Conservation (phyloP, 768 basidiomycete genomes). For the Psilocybe cubensis region DNA sequence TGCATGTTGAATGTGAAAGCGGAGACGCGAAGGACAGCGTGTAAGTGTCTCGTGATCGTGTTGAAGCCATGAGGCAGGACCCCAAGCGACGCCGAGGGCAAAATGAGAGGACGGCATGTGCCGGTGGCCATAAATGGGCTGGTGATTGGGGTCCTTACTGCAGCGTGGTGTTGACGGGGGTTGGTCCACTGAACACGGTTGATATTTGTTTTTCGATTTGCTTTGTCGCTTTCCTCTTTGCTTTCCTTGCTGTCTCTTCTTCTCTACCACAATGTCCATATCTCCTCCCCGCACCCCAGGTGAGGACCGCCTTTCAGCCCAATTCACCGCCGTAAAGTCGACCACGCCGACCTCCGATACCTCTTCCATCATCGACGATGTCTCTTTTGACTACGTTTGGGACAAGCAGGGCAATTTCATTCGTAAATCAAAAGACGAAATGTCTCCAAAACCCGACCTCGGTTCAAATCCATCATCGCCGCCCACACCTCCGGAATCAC, state of each 20-base stretch:
- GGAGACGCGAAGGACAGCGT: background rate
- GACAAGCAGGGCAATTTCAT: conserved; percentile 59
- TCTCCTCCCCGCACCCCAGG: conserved; percentile 48
- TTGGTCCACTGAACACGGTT: conserved; percentile 17
- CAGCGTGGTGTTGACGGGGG: conserved; percentile 32
- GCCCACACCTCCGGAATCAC: conserved; percentile 45
- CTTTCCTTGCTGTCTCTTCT: conserved; percentile 33
- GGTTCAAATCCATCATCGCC: conserved; percentile 45
- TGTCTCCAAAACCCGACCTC: conserved; percentile 46
- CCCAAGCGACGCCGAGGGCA: conserved; percentile 22
- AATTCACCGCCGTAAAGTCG: conserved; percentile 18
- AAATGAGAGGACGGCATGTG: background rate
- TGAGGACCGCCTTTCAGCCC: conserved; percentile 27
- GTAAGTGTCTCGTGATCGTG: conserved; percentile 40
- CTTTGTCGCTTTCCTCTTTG: conserved; percentile 30
- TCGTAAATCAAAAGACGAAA: conserved; percentile 56
- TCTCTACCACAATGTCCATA: conserved; percentile 28
- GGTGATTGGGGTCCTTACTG: conserved; percentile 31
- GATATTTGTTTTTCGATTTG: conserved; percentile 26
- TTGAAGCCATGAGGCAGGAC: conserved; percentile 33
- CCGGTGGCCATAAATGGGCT: conserved; percentile 5
- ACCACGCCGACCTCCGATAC: conserved; percentile 52
- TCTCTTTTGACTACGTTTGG: conserved; percentile 67
- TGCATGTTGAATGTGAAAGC: background rate
- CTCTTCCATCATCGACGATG: conserved; percentile 61